Base-by-base conservation (phyloP, 2,329 filamentous ascomycete species). In the Apiospora sp. region DNA sequence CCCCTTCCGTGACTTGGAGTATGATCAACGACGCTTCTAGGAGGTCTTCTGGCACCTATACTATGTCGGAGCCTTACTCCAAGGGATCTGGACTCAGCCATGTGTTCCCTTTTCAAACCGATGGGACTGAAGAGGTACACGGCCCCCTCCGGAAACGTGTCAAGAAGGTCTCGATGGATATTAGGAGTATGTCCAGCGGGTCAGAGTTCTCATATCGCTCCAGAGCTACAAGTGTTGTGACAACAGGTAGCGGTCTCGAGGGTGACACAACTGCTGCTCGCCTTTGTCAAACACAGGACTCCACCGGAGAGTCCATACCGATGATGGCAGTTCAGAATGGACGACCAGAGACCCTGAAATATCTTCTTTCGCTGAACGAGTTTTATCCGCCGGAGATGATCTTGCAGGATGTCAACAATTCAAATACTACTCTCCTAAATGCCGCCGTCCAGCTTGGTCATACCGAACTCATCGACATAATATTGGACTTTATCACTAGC, bases 131-230 rank as follows among this genome's bases (percentile, higher is more conserved):
- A 3, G 81, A 84, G 2, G 75, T 79, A 1, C 78, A 82, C 4
- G 71, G 79, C 2, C 75, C 78, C 19, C 82, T 84, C 1, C 79
- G 83, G 5, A 90, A 90, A 72, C 89, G 88, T 76, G 84, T 89
- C 48, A 97, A 96, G 81, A 94, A 89, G 76, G 96, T 98, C 0
- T 94, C 94, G 0, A 93, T 98, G 93, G 94, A 98, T 79, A 93
- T 93, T 22, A 87, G 95, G 76, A 98, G 96, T 78, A 88, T 97
- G 81, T 98, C 96, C 8, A 95, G 92, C 76, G 93, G 92, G 54
- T 98, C 96, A 0, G 93, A 92, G 48, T 90, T 93, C 69, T 98
- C 96, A 0, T 94, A 94, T 73, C 89, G 92, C 72, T 98, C 96
- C 1, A 89, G 92, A 72, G 92, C 94, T 0, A 92, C 90, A 67